Conservation (phyloP, 768 basidiomycete species). For the Paxillus rubicundulus region DNA sequence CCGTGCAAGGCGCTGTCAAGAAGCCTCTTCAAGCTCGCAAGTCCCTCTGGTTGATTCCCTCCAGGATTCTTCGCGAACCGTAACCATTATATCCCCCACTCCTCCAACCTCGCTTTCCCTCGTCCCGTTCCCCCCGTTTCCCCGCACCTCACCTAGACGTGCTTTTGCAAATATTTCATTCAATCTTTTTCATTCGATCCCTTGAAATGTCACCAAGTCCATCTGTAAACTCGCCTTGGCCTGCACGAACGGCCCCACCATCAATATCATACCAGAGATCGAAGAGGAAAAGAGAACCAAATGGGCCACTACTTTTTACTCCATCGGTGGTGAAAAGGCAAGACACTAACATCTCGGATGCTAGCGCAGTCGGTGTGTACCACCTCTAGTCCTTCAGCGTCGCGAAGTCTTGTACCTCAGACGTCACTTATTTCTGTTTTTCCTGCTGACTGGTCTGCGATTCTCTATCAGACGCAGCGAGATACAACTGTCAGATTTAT, state of each 20-base stretch:
- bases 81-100: constrained; percentile 27
- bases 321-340: constrained; percentile 21
- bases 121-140: constrained; percentile 21
- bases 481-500: constrained; percentile 46
- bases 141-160: constrained; percentile 25
- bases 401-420: constrained; percentile 5
- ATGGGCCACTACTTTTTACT: constrained; percentile 23
- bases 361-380: constrained; percentile 24
- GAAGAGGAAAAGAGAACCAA: constrained; percentile 31
- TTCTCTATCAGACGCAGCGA: constrained; percentile 36
- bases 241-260: constrained; percentile 38
- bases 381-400: constrained; percentile 1
- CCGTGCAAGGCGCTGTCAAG: constrained; percentile 20
- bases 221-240: constrained; percentile 42
- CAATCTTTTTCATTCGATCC: constrained; percentile 23
- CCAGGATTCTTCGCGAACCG: constrained; percentile 10
- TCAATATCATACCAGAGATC: constrained; percentile 31
- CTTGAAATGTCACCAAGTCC: constrained; percentile 37
- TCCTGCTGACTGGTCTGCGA: constrained; percentile 8
- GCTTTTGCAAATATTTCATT: constrained; percentile 13
- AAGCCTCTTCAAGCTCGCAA: constrained; percentile 24
- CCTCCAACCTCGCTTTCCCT: constrained; percentile 17
- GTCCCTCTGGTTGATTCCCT: constrained; percentile 23
- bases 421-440: constrained; percentile 6
- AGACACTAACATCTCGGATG: constrained; percentile 25